phyloP scores from a whole-genome alignment of 1,139 yeast species.

The Candida anutae region DNA sequence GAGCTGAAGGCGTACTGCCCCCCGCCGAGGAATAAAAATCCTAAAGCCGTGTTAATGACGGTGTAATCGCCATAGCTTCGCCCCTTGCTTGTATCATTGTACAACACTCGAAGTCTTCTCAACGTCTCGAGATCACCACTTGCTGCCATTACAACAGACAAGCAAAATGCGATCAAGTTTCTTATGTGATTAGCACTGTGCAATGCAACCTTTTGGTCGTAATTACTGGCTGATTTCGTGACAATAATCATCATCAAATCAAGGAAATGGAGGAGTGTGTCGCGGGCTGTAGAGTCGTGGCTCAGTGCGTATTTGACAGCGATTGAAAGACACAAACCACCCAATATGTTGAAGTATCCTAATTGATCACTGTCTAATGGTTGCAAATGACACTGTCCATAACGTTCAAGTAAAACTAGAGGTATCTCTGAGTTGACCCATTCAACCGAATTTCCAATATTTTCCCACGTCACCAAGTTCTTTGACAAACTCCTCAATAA shows the following conservation, averaged over 20 bases:
- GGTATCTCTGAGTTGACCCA: constrained; percentile 67
- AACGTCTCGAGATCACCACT: constrained; percentile 80
- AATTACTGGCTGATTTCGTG: constrained; percentile 37
- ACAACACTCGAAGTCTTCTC: constrained; percentile 62
- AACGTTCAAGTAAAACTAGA: constrained; percentile 22
- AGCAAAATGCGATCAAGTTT: constrained; percentile 54
- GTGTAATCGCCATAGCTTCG: constrained; percentile 63
- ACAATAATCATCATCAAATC: constrained; percentile 57
- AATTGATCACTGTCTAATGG: constrained; percentile 55
- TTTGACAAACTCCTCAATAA: constrained; percentile 62
- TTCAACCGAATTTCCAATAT: constrained; percentile 38
- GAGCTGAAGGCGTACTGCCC: constrained; percentile 80
- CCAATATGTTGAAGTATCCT: constrained; percentile 57
- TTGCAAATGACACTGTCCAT: constrained; percentile 14
- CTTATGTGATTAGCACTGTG: constrained; percentile 51
- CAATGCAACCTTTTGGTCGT: constrained; percentile 56
- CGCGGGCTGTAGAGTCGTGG: constrained; percentile 46
- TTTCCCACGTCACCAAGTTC: constrained; percentile 75
- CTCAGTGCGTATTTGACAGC: constrained; percentile 76
- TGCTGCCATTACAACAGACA: constrained; percentile 80
- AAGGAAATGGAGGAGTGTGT: constrained; percentile 50
- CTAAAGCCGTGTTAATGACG: constrained; percentile 78
- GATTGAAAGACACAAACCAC: constrained; percentile 70
- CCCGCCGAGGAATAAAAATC: constrained; percentile 83
- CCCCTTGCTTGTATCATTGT: constrained; percentile 45